Evolutionary conservation across 176 grass and related monocot species (phyloP).

Genomic region (Alloteropsis semialata): DNA sequence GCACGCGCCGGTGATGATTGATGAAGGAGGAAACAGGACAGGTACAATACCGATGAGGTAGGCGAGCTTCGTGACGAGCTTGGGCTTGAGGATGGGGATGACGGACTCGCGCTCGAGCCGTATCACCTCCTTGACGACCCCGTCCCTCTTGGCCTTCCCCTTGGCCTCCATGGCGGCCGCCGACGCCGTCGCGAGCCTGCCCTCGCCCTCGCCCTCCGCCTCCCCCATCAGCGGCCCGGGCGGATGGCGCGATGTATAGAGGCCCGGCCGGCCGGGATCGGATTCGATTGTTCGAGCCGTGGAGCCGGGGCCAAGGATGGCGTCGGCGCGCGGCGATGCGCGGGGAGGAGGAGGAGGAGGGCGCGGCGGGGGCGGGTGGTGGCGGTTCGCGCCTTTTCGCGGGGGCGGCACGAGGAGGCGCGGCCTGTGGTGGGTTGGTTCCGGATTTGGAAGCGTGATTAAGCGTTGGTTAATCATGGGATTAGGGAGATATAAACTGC

Average conservation of each 20-base stretch:
- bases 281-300: slow-evolving; percentile 17
- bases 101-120: slow-evolving; percentile 83
- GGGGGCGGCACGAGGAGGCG: background rate
- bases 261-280: background rate
- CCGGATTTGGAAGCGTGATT: background rate
- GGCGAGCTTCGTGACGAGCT: slow-evolving; percentile 67
- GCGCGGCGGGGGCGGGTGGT: background rate
- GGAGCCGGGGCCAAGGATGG: slow-evolving; percentile 34
- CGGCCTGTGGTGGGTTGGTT: background rate
- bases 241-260: slow-evolving; percentile 23
- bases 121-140: slow-evolving; percentile 67
- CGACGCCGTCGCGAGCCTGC: slow-evolving; percentile 19
- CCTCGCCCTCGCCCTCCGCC: background rate
- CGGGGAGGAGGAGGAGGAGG: background rate
- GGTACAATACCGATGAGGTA: slow-evolving; percentile 50
- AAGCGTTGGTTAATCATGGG: background rate
- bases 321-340: slow-evolving; percentile 29
- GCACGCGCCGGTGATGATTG: background rate
- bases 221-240: background rate
- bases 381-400: slow-evolving; percentile 2
- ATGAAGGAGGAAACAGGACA: no score
- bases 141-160: slow-evolving; percentile 34
- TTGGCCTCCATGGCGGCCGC: slow-evolving; percentile 37
- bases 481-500: background rate
- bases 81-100: slow-evolving; percentile 85